Conservation (phyloP, 495 filamentous ascomycete species). For the Podospora comata region DNA sequence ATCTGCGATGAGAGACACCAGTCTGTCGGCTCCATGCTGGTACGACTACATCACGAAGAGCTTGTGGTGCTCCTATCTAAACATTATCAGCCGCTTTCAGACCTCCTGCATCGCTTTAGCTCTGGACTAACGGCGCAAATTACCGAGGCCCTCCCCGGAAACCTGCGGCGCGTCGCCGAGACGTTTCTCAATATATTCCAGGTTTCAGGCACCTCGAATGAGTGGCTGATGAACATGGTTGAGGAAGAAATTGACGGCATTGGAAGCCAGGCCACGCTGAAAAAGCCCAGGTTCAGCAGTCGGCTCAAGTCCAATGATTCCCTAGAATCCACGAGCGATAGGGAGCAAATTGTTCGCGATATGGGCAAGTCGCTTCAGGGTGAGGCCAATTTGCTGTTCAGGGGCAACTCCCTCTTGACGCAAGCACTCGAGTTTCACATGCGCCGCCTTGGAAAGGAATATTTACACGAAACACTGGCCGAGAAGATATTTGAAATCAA, state of each 20-base stretch:
- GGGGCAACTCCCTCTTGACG: slow-evolving; percentile 91
- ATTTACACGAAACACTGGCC: slow-evolving; percentile 82
- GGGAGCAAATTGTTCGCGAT: slow-evolving; percentile 56
- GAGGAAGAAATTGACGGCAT: slow-evolving; percentile 97
- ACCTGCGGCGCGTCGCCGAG: slow-evolving; percentile 77
- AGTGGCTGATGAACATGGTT: slow-evolving; percentile 90
- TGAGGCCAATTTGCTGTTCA: slow-evolving; percentile 93
- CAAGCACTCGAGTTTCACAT: slow-evolving; percentile 93
- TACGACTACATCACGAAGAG: slow-evolving; percentile 81
- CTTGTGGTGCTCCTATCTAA: slow-evolving; percentile 80
- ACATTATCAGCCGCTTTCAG: slow-evolving; percentile 80
- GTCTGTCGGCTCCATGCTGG: slow-evolving; percentile 77
- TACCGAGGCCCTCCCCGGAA: slow-evolving; percentile 69
- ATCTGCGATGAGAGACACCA: slow-evolving; percentile 69
- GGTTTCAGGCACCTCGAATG: slow-evolving; percentile 79
- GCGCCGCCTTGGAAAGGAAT: slow-evolving; percentile 90
- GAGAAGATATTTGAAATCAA: slow-evolving; percentile 85
- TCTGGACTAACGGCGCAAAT: slow-evolving; percentile 83
- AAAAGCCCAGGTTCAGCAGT: slow-evolving; percentile 68
- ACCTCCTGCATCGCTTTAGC: slow-evolving; percentile 79
- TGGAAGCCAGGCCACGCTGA: slow-evolving; percentile 68
- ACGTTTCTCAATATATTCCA: slow-evolving; percentile 92
- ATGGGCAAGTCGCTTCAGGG: slow-evolving; percentile 61
- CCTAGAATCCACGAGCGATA: slow-evolving; percentile 53
- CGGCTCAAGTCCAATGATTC: slow-evolving; percentile 80